Base-by-base conservation (phyloP, 176 grass and related monocot species). In the Saccharum spontaneum region DNA sequence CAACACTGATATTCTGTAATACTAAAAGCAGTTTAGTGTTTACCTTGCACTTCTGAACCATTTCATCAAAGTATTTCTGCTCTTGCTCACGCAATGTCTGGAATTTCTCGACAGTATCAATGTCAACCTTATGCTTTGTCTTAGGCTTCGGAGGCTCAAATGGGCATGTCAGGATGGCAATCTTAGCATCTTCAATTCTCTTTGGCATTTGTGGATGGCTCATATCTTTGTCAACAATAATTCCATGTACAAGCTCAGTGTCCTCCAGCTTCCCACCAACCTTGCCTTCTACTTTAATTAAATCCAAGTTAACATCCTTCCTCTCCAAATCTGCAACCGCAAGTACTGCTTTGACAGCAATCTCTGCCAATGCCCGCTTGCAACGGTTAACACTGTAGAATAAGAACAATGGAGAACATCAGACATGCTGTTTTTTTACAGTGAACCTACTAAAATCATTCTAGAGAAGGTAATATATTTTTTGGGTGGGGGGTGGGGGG, bases 1-100 rank as follows among this genome's bases (percentile, higher is more conserved):
- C 36, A 81, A 66, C 13, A 37, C 16, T 28, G 55, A 34, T 23
- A 37, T 59, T 30, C 7, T 30, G 6, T 30, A 41, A 36, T 60
- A 49, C 9, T 36, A 48, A 26, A 36, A 37, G 10, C 0, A 8
- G 10, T 28, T 44, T 46, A 46, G 24, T 0, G 14, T 66, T 81
- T 87, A 96, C 97, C 97, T 99, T 99, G 97, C 97, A 99, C 94
- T 96, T 88, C 82, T 99, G 91, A 85, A 99, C 97, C 97, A 99
- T 99, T 41, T 99, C 97, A 86, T 99, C 93, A 6, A 99, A 99
- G 68, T 99, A 99, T 84, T 96, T 91, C 86, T 84, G 81, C 71
- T 99, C 97, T 81, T 99, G 97, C 13, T 92, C 57, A 18, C 93
- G 88, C 57, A 99, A 59, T 0, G 44, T 94, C 71, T 99, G 89